Conservation (phyloP, 371 early-diverging fungal species). For the Chytridiales sp. region DNA sequence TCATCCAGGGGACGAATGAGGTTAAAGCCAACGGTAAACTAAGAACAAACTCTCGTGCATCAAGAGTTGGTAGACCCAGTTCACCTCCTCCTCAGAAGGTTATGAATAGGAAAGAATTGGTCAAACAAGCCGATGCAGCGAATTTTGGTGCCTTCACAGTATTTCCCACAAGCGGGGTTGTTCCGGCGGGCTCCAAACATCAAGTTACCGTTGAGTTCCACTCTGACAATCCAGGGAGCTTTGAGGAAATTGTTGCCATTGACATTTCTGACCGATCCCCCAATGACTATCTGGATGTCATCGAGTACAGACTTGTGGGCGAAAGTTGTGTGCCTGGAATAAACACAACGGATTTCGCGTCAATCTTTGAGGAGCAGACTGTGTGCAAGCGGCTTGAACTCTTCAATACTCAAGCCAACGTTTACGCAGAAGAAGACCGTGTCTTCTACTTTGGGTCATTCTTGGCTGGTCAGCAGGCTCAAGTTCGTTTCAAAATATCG, state of each 20-base stretch:
- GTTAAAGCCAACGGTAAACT: conserved; percentile 23
- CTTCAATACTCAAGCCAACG: conserved; percentile 41
- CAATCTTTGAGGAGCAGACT: conserved; percentile 60
- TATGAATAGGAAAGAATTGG: conserved; percentile 43
- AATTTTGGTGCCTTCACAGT: conserved; percentile 57
- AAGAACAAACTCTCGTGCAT: conserved; percentile 36
- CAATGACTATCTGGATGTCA: conserved; percentile 42
- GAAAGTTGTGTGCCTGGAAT: conserved; percentile 60
- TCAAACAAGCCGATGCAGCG: conserved; percentile 49
- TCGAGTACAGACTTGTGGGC: conserved; percentile 55
- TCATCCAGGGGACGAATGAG: conserved; percentile 37
- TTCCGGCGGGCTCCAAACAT: conserved; percentile 51
- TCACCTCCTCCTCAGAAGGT: conserved; percentile 44
- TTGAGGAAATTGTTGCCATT: conserved; percentile 55
- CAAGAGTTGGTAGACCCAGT: conserved; percentile 36
- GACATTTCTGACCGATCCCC: conserved; percentile 55
- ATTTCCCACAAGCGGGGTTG: conserved; percentile 50
- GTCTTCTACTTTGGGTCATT: conserved; percentile 56
- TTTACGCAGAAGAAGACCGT: conserved; percentile 58
- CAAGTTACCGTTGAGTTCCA: conserved; percentile 59
- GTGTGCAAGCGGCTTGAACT: conserved; percentile 55
- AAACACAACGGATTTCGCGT: conserved; percentile 50
- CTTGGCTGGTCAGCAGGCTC: conserved; percentile 51
- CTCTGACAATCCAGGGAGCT: conserved; percentile 51
- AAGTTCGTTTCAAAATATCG: conserved; percentile 54